Base-by-base conservation (phyloP, 495 filamentous ascomycete species). In the Terfezia boudieri region DNA sequence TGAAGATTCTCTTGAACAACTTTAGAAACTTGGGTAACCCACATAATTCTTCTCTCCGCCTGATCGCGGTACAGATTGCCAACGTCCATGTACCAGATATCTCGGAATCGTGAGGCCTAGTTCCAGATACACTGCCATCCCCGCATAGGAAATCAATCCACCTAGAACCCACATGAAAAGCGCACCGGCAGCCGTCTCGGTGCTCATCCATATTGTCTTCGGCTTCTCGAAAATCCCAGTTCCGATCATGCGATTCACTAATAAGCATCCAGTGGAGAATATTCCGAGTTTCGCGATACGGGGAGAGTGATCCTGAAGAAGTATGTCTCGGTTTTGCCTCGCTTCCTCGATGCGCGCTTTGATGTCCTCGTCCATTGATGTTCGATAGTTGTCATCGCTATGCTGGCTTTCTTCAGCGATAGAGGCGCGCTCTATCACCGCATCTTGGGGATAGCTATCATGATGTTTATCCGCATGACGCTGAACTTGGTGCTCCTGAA, bases 21-120 rank as follows among this genome's bases (percentile, higher is more conserved):
- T n/a, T n/a, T n/a, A n/a, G n/a, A n/a, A 11, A 46, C 17, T 14
- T 46, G 50, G 35, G 46, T 37, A 37, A 62, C 68, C 60, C 52
- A 75, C 69, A 59, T 75, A 77, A 58, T 77, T 74, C 51, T 73
- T 66, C 46, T 71, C 70, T 8, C 74, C 74, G 14, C 74, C 74
- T 55, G 64, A 72, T 22, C 74, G 64, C 11, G 71, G 71, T 10
- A 74, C 67, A 6, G 58, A 53, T 57, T 62, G 55, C 17, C 61
- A 60, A 8, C 52, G 50, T 9, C 63, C 65, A 23, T 64, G 55
- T 36, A 68, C 58, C 17, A 52, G 54, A 52, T 66, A 66, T 32
- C 67, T 67, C 5, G 73, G 73, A 16, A 72, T 66, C 37, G 62
- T 61, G 26, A 63, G 58, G 32, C 67, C 70, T 36, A 71, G 66